These are phyloP conservation scores for Sporobolomyces pararoseus DNA, from an alignment of 768 basidiomycete species.

Conservation along the genomic window DNA sequence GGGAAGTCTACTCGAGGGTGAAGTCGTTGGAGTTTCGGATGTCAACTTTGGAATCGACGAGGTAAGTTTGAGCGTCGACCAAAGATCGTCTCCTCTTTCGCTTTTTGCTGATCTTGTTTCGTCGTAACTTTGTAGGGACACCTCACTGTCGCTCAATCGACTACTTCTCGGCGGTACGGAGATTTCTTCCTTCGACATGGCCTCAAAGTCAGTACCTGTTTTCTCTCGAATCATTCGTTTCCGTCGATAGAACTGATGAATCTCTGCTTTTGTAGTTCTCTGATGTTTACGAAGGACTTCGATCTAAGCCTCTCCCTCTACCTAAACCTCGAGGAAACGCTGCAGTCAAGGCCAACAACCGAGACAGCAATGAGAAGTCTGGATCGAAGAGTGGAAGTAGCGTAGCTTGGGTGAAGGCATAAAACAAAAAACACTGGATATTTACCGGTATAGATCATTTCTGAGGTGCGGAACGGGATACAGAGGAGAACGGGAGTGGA, in stretches of 20 bases:
- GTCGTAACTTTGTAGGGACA: conserved; percentile 65
- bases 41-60: conserved; percentile 92
- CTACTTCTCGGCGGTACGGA: conserved; percentile 84
- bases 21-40: conserved; percentile 84
- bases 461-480: no score
- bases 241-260: not conserved
- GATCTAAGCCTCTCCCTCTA: conserved; percentile 37
- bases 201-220: conserved; percentile 2
- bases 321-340: conserved; percentile 28
- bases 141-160: conserved; percentile 93
- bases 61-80: conserved; percentile 53
- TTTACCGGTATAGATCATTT: no score
- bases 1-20: conserved; percentile 67
- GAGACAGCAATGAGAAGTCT: not conserved
- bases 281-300: conserved; percentile 32
- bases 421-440: no score
- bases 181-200: conserved; percentile 84
- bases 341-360: not conserved
- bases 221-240: not conserved
- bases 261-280: conserved; percentile 22
- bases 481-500: no score
- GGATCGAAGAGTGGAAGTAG: conserved; percentile 8
- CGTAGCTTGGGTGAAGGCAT: conserved; percentile 14
- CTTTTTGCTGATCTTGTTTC: not conserved
- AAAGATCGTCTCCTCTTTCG: not conserved